Evolutionary conservation across 768 basidiomycete species (phyloP).

Genomic region (Boletus reticuloceps): DNA sequence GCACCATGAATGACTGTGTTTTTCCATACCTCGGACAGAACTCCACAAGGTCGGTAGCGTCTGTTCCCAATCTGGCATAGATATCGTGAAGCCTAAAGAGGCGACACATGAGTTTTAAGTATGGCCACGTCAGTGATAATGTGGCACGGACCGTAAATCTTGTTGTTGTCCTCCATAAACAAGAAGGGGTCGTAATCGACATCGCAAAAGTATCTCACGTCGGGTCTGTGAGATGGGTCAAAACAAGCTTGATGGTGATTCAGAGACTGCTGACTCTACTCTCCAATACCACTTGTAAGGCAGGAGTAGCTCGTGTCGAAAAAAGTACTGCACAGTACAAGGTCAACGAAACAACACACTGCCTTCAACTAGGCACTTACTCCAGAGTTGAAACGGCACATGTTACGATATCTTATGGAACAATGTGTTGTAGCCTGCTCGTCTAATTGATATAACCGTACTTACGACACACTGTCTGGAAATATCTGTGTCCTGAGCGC

Average conservation of each 20-base stretch:
- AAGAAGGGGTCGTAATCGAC: slow-evolving; percentile 50
- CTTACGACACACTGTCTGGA: slow-evolving; percentile 45
- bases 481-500: slow-evolving; percentile 6
- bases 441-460: neutral
- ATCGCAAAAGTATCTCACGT: slow-evolving; percentile 55
- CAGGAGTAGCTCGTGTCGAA: slow-evolving; percentile 49
- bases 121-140: neutral
- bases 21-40: slow-evolving; percentile 48
- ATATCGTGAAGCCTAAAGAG: slow-evolving; percentile 54
- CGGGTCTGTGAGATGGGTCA: slow-evolving; percentile 35
- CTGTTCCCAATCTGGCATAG: slow-evolving; percentile 59
- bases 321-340: slow-evolving; percentile 45
- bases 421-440: neutral
- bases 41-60: slow-evolving; percentile 68
- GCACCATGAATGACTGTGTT: slow-evolving; percentile 20
- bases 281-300: slow-evolving; percentile 63
- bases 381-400: slow-evolving; percentile 76
- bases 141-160: slow-evolving; percentile 44
- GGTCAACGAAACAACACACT: slow-evolving; percentile 1
- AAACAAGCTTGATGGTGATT: neutral
- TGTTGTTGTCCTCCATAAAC: slow-evolving; percentile 52
- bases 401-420: slow-evolving; percentile 57
- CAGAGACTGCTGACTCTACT: slow-evolving; percentile 42
- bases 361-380: slow-evolving; percentile 33
- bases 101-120: neutral